Conservation (phyloP, 306 rosid species). For the Prunus salicina region DNA sequence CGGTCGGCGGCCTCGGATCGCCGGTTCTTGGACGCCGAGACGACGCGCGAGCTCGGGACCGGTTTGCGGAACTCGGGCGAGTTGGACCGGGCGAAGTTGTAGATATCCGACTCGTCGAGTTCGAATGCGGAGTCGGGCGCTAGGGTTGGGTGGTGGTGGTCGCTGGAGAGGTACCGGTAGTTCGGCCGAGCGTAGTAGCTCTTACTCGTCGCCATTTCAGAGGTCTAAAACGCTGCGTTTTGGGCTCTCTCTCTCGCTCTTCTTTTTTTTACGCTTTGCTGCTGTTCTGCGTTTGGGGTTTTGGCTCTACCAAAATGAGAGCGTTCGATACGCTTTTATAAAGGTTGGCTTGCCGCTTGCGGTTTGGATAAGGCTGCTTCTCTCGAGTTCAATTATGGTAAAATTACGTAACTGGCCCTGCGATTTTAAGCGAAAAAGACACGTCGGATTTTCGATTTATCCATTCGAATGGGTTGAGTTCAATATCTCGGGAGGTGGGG, state of each 20-base stretch:
- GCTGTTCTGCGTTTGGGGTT: neutral
- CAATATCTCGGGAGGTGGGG: conserved; percentile 12
- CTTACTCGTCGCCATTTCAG: conserved; percentile 58
- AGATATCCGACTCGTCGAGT: conserved; percentile 74
- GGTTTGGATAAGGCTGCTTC: conserved; percentile 56
- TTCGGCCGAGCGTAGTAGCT: conserved; percentile 38
- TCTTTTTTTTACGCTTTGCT: neutral
- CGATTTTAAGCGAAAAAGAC: conserved; percentile 11
- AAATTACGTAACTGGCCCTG: conserved; percentile 21
- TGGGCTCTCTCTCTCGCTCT: neutral
- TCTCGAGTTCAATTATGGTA: neutral
- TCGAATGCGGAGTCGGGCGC: conserved; percentile 57
- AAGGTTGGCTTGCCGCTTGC: conserved; percentile 28
- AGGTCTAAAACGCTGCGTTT: neutral
- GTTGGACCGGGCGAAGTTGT: conserved; percentile 41
- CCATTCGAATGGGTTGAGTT: neutral
- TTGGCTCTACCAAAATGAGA: conserved; percentile 8
- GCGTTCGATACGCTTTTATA: conserved; percentile 45
- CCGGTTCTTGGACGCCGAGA: conserved; percentile 20
- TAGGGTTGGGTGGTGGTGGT: conserved; percentile 30
- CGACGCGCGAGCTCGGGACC: conserved; percentile 19
- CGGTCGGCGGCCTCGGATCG: neutral
- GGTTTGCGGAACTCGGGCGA: conserved; percentile 66
- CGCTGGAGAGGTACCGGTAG: conserved; percentile 53
- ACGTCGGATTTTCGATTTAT: conserved; percentile 16